Evolutionary conservation across 2,329 filamentous ascomycete genomes (phyloP).

Genomic region (Talaromyces sp.): DNA sequence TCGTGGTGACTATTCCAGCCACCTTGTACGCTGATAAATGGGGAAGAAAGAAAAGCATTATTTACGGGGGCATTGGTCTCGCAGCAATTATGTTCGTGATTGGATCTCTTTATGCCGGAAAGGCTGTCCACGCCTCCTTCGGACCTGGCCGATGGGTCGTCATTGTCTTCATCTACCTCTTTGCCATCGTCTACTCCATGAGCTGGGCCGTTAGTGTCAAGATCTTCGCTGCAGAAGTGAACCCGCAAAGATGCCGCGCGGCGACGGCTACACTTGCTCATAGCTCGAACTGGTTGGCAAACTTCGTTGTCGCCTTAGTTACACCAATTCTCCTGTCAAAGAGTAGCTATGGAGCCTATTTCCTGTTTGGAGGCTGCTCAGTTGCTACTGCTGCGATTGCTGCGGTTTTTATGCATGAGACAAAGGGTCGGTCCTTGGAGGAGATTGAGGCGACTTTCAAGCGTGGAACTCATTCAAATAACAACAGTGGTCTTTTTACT

Average conservation of each 20-base stretch:
- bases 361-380: conserved; percentile 49
- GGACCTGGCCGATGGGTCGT: conserved; percentile 36
- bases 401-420: conserved; percentile 55
- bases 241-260: conserved; percentile 58
- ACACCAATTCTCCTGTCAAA: conserved; percentile 48
- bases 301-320: conserved; percentile 50
- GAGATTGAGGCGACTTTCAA: conserved; percentile 53
- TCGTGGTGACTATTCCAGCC: conserved; percentile 60
- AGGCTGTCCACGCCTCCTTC: conserved; percentile 29
- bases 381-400: conserved; percentile 44
- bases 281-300: conserved; percentile 54
- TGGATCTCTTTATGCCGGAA: conserved; percentile 36
- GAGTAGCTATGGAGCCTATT: conserved; percentile 50
- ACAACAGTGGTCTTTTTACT: not conserved
- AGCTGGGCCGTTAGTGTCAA: conserved; percentile 60
- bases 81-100: conserved; percentile 43
- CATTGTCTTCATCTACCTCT: conserved; percentile 28
- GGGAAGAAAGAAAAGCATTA: conserved; percentile 58
- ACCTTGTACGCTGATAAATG: conserved; percentile 60
- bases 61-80: conserved; percentile 57
- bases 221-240: conserved; percentile 63
- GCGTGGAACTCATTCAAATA: too few species aligned
- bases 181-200: conserved; percentile 30
- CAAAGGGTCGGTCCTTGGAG: conserved; percentile 52
- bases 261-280: conserved; percentile 57